These are phyloP conservation scores for Pythium vanterpoolii DNA, from an alignment of 352 stramenopile species.

Conservation along the genomic window DNA sequence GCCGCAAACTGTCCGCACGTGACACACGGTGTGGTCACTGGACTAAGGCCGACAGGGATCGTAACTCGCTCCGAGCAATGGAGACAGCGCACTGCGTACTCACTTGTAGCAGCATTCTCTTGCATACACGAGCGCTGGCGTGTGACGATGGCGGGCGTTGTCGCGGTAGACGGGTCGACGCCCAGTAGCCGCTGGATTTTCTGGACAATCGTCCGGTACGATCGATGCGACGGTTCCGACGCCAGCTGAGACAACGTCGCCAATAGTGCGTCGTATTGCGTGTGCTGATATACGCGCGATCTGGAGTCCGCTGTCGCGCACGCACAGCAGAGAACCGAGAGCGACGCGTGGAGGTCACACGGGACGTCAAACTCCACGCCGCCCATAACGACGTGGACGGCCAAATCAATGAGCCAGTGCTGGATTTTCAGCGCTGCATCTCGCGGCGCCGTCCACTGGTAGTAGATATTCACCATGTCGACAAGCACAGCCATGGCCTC, in stretches of 20 bases:
- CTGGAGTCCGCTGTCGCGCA: slow-evolving; percentile 36
- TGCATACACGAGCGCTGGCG: neutral
- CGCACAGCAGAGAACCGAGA: slow-evolving; percentile 41
- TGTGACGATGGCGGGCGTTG: neutral
- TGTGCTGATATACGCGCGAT: slow-evolving; percentile 38
- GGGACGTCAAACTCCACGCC: slow-evolving; percentile 30
- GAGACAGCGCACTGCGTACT: slow-evolving; percentile 44
- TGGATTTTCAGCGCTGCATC: neutral
- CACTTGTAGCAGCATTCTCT: slow-evolving; percentile 3
- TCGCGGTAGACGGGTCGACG: slow-evolving; percentile 6
- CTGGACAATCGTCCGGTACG: slow-evolving; percentile 33
- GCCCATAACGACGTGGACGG: slow-evolving; percentile 45
- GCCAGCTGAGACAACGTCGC: slow-evolving; percentile 35
- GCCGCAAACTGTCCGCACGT: slow-evolving; percentile 7
- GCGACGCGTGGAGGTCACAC: slow-evolving; percentile 40
- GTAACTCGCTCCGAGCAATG: slow-evolving; percentile 56
- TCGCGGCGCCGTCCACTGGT: neutral
- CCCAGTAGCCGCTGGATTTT: slow-evolving; percentile 50
- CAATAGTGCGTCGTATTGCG: slow-evolving; percentile 40
- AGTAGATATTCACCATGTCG: slow-evolving; percentile 28
- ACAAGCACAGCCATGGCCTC: slow-evolving; percentile 55
- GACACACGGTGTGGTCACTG: slow-evolving; percentile 27
- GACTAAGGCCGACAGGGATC: slow-evolving; percentile 29
- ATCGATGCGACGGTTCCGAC: slow-evolving; percentile 30
- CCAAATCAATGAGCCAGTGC: slow-evolving; percentile 43